Percentiles rank a stretch among this genome's conserved stretches.
These are phyloP conservation scores for Cotoneaster glaucophyllus DNA, from an alignment of 306 rosid genomes.

Conservation along the genomic window DNA sequence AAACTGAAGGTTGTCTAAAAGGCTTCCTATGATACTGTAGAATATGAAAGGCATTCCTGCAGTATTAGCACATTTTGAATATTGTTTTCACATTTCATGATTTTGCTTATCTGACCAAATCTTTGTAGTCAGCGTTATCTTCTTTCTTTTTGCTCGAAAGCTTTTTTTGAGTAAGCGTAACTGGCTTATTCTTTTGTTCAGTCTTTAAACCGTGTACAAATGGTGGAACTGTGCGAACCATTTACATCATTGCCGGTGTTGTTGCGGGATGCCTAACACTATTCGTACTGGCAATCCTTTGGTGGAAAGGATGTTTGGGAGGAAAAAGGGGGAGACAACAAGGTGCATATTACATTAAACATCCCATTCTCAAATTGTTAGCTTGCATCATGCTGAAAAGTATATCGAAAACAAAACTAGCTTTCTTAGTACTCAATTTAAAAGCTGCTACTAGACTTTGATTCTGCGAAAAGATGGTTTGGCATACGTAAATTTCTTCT, in stretches of 20 bases:
- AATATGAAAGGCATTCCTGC: no score
- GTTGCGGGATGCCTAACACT: constrained; percentile 22
- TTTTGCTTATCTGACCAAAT: no score
- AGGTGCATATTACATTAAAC: constrained; percentile 11
- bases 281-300: constrained; percentile 26
- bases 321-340: constrained; percentile 3
- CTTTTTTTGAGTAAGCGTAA: neutral
- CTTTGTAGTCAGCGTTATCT: no score
- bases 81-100: no score
- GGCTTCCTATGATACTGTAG: no score
- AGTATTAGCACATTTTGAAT: no score
- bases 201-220: constrained; percentile 33
- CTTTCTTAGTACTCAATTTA: no score
- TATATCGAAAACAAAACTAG: no score
- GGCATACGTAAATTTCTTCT: neutral
- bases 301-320: constrained; percentile 34
- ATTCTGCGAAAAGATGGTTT: neutral
- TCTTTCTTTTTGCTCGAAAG: neutral
- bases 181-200: neutral
- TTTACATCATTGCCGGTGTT: constrained; percentile 14
- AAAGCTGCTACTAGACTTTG: no score
- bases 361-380: constrained; percentile 2
- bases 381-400: neutral
- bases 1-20: no score
- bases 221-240: constrained; percentile 7